Percentiles rank a stretch among this genome's conserved stretches.
These are phyloP conservation scores for Nakazawaea ambrosiae DNA, from an alignment of 805 yeast species.

Conservation along the genomic window DNA sequence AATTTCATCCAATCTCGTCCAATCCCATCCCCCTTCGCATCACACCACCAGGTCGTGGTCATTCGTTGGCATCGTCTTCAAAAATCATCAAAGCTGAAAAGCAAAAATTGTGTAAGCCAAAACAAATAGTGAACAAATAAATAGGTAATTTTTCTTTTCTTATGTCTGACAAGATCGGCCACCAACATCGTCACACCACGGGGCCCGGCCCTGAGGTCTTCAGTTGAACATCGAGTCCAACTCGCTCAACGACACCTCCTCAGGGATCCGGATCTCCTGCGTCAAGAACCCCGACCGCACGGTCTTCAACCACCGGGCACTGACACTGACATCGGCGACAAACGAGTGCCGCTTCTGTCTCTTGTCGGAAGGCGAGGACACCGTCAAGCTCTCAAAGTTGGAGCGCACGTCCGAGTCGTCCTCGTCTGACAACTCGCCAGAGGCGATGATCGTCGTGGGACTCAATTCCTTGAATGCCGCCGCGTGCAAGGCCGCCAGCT, in stretches of 20 bases:
- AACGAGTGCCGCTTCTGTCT: constrained; percentile 9
- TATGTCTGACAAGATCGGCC: no score
- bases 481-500: constrained; percentile 68
- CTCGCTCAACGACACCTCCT: constrained; percentile 68
- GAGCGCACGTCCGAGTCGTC: constrained; percentile 16
- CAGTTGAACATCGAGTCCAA: constrained; percentile 45
- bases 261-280: constrained; percentile 76
- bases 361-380: constrained; percentile 15
- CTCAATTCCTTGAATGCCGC: constrained; percentile 51
- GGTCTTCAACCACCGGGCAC: constrained; percentile 64
- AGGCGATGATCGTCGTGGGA: constrained; percentile 3
- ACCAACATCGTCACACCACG: no score
- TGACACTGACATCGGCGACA: constrained; percentile 21
- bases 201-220: no score
- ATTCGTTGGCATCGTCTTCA: no score
- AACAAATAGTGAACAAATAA: no score
- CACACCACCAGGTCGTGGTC: no score
- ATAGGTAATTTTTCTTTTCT: no score
- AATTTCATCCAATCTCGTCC: no score
- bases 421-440: neutral
- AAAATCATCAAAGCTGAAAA: no score
- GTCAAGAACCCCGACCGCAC: constrained; percentile 71
- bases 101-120: no score
- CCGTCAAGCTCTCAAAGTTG: constrained; percentile 24
- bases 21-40: no score